A percentile compares a stretch with the other conserved stretches of the same genome.
Evolutionary conservation across 2,329 filamentous ascomycete species (phyloP).

Genomic region (Fusarium acutatum): DNA sequence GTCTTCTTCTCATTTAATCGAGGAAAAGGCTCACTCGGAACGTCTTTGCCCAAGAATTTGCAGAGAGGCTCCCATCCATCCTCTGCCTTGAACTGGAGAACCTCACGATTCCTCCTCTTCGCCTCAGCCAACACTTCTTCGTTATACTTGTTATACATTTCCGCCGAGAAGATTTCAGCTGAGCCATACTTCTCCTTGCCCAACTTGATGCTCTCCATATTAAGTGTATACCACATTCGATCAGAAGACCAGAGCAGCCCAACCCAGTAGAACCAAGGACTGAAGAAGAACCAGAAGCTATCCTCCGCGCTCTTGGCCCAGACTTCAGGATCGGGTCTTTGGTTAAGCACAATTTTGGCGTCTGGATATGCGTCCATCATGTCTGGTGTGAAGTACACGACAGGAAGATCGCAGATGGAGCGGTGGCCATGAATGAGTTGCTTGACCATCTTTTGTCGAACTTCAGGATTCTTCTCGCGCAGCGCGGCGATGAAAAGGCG

Average conservation of each 20-base stretch:
- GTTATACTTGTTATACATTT: constrained; percentile 24
- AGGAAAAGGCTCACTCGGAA: constrained; percentile 25
- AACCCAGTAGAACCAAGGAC: constrained; percentile 36
- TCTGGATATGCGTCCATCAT: constrained; percentile 52
- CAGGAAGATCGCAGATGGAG: constrained; percentile 44
- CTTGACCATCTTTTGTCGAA: constrained; percentile 43
- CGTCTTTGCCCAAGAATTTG: constrained; percentile 42
- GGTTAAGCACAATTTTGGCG: constrained; percentile 46
- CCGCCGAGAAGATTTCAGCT: background rate
- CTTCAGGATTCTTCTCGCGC: constrained; percentile 37
- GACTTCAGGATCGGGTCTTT: constrained; percentile 34
- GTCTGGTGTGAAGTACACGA: constrained; percentile 46
- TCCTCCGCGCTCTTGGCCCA: constrained; percentile 43
- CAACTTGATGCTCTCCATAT: constrained; percentile 6
- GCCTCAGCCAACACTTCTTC: constrained; percentile 42
- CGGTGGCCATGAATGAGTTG: constrained; percentile 45
- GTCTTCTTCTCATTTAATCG: constrained; percentile 31
- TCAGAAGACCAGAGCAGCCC: constrained; percentile 42
- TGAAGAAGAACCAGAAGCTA: constrained; percentile 43
- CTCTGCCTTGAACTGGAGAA: constrained; percentile 41
- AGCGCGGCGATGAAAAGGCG: constrained; percentile 41
- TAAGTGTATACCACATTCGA: constrained; percentile 41
- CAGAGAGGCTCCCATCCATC: constrained; percentile 57
- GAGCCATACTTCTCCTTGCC: background rate
- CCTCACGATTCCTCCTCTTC: constrained; percentile 39